A percentile compares a stretch with the other conserved stretches of the same genome.
Evolutionary conservation across 1,284 basidiomycete genomes (phyloP).

Genomic region (Austropuccinia psidii): DNA sequence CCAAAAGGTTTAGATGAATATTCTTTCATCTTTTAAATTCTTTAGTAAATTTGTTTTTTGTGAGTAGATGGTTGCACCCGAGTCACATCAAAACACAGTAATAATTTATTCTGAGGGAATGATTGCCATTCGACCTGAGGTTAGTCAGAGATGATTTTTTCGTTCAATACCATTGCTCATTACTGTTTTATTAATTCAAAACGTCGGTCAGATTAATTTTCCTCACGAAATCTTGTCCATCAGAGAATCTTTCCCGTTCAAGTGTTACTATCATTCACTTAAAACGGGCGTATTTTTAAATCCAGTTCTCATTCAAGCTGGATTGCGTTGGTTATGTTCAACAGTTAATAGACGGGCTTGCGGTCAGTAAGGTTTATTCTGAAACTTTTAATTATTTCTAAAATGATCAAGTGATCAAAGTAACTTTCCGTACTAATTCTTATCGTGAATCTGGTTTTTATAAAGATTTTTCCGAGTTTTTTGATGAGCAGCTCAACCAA

Average conservation of each 20-base stretch:
- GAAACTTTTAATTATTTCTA: not conserved
- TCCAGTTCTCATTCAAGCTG: conserved; percentile 9
- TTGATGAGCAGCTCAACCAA: conserved; percentile 35
- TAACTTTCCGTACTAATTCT: not conserved
- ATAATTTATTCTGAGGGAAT: conserved; percentile 19
- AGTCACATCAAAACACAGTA: conserved; percentile 20
- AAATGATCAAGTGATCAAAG: not conserved
- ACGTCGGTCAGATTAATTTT: conserved; percentile 12
- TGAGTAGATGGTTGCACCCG: conserved; percentile 17
- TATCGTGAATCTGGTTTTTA: conserved; percentile 44
- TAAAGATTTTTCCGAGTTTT: conserved; percentile 50
- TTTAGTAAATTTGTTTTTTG: not conserved
- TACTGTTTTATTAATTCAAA: not conserved
- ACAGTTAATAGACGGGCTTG: conserved; percentile 25
- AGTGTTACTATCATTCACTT: conserved; percentile 10
- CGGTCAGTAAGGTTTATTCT: not conserved
- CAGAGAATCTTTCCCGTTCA: conserved; percentile 17
- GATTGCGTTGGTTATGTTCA: conserved; percentile 25
- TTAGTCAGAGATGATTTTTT: not conserved
- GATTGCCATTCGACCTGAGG: conserved; percentile 22
- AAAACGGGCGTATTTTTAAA: conserved; percentile 12
- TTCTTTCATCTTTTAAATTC: not conserved
- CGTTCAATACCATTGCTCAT: not conserved
- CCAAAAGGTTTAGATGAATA: conserved; percentile 52
- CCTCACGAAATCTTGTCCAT: conserved; percentile 28